Conservation (phyloP, 257 asterid genomes). For the Nicotiana noctiflora region DNA sequence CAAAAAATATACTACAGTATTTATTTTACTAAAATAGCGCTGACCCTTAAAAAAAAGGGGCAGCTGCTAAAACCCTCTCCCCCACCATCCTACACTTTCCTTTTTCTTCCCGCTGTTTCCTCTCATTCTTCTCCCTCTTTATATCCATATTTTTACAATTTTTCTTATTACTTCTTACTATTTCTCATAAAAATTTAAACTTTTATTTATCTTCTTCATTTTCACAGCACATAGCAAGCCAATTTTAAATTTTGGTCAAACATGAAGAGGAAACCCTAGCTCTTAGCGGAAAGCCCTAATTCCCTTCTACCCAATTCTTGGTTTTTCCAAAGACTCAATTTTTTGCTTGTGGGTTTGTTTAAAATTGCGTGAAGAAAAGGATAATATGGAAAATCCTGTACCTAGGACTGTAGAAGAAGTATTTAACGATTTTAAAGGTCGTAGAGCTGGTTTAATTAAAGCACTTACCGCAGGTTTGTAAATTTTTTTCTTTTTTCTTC, state of each 20-base stretch:
- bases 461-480: conserved; percentile 27
- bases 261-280: neutral
- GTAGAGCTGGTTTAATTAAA: conserved; percentile 69
- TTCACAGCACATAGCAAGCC: neutral
- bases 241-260: neutral
- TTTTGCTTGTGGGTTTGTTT: neutral
- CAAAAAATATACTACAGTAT: neutral
- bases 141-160: neutral
- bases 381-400: neutral
- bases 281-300: neutral
- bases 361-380: neutral
- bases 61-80: neutral
- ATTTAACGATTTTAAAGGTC: conserved; percentile 62
- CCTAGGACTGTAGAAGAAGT: conserved; percentile 94
- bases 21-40: neutral
- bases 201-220: neutral
- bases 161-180: neutral
- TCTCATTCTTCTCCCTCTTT: neutral
- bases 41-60: neutral
- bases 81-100: neutral
- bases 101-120: neutral
- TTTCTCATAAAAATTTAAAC: neutral
- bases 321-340: neutral
- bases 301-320: neutral
- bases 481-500: neutral